Percentiles rank a stretch among this genome's conserved stretches.
Conservation (phyloP, 2,329 filamentous ascomycete species). For the Incumbomyces lentus region DNA sequence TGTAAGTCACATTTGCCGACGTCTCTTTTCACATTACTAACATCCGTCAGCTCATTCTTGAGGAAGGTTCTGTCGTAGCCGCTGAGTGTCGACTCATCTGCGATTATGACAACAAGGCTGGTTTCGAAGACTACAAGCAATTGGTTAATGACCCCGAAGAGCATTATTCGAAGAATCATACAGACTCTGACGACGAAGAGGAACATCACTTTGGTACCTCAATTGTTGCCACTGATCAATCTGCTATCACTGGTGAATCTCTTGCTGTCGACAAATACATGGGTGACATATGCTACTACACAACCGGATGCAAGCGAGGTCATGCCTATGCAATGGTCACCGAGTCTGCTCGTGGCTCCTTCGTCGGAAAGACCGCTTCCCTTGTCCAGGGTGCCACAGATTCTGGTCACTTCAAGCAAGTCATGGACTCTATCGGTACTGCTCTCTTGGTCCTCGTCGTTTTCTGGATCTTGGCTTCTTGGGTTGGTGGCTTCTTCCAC, state of each 20-base stretch:
- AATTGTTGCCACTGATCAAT: conserved; percentile 65
- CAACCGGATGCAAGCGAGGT: conserved; percentile 70
- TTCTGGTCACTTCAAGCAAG: conserved; percentile 69
- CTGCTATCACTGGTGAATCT: conserved; percentile 71
- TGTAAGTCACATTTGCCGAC: conserved; percentile 36
- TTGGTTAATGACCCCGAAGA: conserved; percentile 52
- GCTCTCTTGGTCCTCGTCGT: conserved; percentile 64
- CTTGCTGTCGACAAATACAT: conserved; percentile 71
- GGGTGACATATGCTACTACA: conserved; percentile 67
- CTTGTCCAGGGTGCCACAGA: conserved; percentile 66
- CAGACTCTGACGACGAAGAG: conserved; percentile 48
- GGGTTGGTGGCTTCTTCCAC: conserved; percentile 72
- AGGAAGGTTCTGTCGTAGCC: conserved; percentile 62
- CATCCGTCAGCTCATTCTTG: conserved; percentile 49
- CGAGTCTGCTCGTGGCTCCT: conserved; percentile 59
- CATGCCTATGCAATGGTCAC: conserved; percentile 62
- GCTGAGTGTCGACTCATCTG: conserved; percentile 63
- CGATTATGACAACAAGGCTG: conserved; percentile 58
- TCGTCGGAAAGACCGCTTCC: conserved; percentile 65
- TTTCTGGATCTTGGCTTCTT: conserved; percentile 63
- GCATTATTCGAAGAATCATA: conserved; percentile 48
- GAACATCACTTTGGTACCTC: conserved; percentile 55
- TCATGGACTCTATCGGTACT: conserved; percentile 74
- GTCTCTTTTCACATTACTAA: conserved; percentile 1
- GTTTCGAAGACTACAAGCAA: conserved; percentile 57